Percentiles rank a stretch among this genome's conserved stretches.
Evolutionary conservation across 495 filamentous ascomycete species (phyloP).

Genomic region (Jackrogersella minutella): DNA sequence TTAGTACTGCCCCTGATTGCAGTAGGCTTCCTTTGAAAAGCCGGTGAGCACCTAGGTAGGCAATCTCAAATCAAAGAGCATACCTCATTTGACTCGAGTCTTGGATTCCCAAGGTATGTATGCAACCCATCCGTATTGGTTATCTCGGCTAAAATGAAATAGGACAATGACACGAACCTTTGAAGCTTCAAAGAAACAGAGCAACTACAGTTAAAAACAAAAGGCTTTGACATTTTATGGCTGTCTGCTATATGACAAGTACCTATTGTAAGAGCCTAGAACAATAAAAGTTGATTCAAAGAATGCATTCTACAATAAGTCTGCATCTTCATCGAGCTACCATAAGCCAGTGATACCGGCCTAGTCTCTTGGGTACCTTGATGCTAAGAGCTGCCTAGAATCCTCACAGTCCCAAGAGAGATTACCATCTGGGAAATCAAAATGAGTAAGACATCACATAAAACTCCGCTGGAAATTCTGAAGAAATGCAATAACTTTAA

Average conservation of each 20-base stretch:
- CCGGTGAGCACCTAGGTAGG: not conserved
- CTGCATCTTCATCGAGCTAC: not conserved
- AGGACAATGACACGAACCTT: not conserved
- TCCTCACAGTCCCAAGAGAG: not conserved
- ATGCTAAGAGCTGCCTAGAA: not conserved
- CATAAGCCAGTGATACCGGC: not conserved
- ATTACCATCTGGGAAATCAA: not conserved
- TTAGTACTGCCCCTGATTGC: not conserved
- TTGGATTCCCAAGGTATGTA: too few species aligned
- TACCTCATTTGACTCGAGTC: too few species aligned
- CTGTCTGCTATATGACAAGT: not conserved
- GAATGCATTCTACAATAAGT: not conserved
- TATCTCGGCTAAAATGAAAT: not conserved
- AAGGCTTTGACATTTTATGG: not conserved
- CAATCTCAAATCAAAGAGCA: not conserved
- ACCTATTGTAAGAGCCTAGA: not conserved
- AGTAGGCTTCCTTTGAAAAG: too few species aligned
- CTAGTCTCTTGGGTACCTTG: not conserved
- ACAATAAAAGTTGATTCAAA: slow-evolving; percentile 3
- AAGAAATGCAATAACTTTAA: not conserved
- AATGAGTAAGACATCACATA: not conserved
- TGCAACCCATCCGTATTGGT: not conserved
- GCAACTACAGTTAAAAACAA: not conserved
- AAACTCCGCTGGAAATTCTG: not conserved
- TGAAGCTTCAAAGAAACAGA: not conserved